A percentile compares a stretch with the other conserved stretches of the same genome.
Evolutionary conservation across 2,329 filamentous ascomycete genomes (phyloP).

Genomic region (Monilinia laxa): DNA sequence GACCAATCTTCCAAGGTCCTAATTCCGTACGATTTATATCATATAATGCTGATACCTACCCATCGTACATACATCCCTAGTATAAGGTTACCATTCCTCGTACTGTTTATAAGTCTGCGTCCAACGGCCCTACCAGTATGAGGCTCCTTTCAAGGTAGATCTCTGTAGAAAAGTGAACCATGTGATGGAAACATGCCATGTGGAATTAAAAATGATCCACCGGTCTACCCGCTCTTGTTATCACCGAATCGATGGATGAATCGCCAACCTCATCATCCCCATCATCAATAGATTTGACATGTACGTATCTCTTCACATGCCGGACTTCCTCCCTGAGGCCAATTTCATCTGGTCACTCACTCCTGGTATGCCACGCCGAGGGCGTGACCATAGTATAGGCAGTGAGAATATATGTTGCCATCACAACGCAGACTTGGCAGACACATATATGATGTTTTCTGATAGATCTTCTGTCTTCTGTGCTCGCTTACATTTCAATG

Average conservation of each 20-base stretch:
- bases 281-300: background rate
- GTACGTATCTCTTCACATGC: background rate
- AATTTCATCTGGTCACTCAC: background rate
- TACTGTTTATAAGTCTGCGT: no score
- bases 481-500: background rate
- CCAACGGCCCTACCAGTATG: no score
- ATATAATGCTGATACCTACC: no score
- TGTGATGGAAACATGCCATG: conserved; percentile 5
- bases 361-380: background rate
- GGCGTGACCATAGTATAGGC: background rate
- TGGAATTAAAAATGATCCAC: background rate
- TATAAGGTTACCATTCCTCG: no score
- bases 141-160: background rate
- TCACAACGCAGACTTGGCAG: conserved; percentile 13
- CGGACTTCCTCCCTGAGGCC: background rate
- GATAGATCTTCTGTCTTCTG: no score
- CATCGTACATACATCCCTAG: no score
- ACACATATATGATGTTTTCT: background rate
- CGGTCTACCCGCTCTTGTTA: no score
- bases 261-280: no score
- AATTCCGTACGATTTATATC: no score
- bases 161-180: conserved; percentile 4
- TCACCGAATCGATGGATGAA: no score
- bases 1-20: no score
- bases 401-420: background rate